Evolutionary conservation across 208 protist genomes (phyloP), one percentile per base, ranked within the genome.

Genomic region (Crithidia expoeki): DNA sequence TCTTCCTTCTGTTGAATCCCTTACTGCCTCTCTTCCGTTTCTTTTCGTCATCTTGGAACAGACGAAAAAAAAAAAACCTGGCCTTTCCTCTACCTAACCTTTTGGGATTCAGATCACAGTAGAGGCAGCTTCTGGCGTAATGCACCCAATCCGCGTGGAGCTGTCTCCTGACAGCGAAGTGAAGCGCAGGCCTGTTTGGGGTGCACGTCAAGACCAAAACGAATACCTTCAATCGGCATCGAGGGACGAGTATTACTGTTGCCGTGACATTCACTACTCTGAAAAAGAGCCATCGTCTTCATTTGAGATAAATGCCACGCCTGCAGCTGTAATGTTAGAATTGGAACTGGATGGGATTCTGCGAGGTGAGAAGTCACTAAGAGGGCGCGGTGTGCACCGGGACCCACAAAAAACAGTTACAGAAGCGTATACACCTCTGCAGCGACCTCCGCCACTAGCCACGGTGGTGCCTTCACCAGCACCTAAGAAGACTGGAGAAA

Each of bases 71-170:
- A n/a, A n/a, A n/a, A n/a, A n/a, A n/a, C n/a, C n/a, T 52, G 47
- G 28, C 38, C 10, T 44, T 52, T 52, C n/a, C n/a, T n/a, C n/a
- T n/a, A n/a, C n/a, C n/a, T n/a, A n/a, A n/a, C n/a, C n/a, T n/a
- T n/a, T n/a, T n/a, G n/a, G n/a, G n/a, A n/a, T n/a, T n/a, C n/a
- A n/a, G n/a, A n/a, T n/a, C n/a, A n/a, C n/a, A n/a, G n/a, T n/a
- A n/a, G n/a, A n/a, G n/a, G n/a, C n/a, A n/a, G n/a, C n/a, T n/a
- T 49, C 42, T 25, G 50, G 10, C 30, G 32, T 23, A 9, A 76
- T 76, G 71, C 2, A 53, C 27, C 47, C 62, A 1, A 66, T 76
- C 25, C 55, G 70, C n/a, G 63, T 76, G 32, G 71, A 76, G 63
- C 34, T 76, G 30, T 76, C 71, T 2, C 71, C 71, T 2, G 63